Conservation (phyloP, 2,329 filamentous ascomycete species). For the Aspergillus aculeatus region DNA sequence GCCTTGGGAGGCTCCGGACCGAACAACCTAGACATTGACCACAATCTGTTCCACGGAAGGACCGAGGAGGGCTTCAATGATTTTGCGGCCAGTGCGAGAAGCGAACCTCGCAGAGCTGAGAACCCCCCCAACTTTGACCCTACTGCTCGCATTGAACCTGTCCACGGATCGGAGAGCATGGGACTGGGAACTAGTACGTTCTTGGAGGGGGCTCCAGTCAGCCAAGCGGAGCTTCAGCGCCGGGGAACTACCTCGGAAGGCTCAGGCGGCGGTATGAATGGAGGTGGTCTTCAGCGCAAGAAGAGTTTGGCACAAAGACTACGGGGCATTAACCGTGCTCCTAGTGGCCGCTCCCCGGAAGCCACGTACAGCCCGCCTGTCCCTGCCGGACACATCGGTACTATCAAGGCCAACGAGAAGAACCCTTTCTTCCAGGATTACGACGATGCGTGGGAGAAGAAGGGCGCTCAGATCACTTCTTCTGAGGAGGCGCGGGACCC, state of each 20-base stretch:
- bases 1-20: constrained; percentile 84
- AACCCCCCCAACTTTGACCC: constrained; percentile 61
- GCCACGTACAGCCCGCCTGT: constrained; percentile 28
- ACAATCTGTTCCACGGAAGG: constrained; percentile 82
- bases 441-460: constrained; percentile 64
- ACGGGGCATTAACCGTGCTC: constrained; percentile 72
- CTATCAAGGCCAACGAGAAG: constrained; percentile 47
- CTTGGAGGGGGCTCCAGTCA: constrained; percentile 87
- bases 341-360: constrained; percentile 61
- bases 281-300: constrained; percentile 73
- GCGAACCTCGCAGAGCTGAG: constrained; percentile 35
- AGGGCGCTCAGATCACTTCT: constrained; percentile 58
- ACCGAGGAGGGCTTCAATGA: constrained; percentile 85
- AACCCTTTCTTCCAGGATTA: constrained; percentile 88
- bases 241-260: constrained; percentile 67
- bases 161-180: constrained; percentile 80
- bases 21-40: constrained; percentile 75
- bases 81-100: constrained; percentile 56
- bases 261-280: constrained; percentile 39
- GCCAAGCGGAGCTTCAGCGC: constrained; percentile 73
- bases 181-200: constrained; percentile 94
- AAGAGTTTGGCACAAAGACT: constrained; percentile 93
- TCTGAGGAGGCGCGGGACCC: constrained; percentile 45
- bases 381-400: constrained; percentile 33
- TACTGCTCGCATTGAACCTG: constrained; percentile 62